These are phyloP conservation scores for Colletotrichum sp. DNA, from an alignment of 2,329 filamentous ascomycete genomes.

Conservation along the genomic window DNA sequence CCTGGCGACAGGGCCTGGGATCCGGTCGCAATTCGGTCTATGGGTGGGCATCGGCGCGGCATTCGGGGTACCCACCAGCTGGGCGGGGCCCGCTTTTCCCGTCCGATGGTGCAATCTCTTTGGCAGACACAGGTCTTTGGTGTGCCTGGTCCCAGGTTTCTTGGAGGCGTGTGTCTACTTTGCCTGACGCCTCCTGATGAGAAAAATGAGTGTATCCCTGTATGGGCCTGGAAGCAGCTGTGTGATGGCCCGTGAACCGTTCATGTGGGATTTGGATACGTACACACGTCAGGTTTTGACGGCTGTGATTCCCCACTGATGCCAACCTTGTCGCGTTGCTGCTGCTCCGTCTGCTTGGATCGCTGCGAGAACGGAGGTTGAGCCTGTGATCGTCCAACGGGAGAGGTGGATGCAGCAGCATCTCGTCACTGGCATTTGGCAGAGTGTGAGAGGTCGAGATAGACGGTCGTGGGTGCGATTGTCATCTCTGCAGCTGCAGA, in stretches of 20 bases:
- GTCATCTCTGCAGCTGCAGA: background rate
- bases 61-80: conserved; percentile 11
- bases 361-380: background rate
- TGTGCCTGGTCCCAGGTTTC: background rate
- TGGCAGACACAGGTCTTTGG: background rate
- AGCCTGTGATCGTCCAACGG: background rate
- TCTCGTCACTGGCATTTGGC: background rate
- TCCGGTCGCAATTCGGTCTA: conserved; percentile 15
- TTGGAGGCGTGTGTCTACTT: background rate
- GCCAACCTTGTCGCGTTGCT: background rate
- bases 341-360: background rate
- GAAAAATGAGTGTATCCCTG: background rate
- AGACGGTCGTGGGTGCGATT: background rate
- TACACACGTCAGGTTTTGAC: background rate
- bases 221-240: background rate
- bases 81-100: conserved; percentile 2
- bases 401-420: background rate
- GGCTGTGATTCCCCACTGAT: background rate
- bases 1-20: background rate
- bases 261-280: background rate
- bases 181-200: background rate
- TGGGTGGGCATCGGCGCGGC: conserved; percentile 7
- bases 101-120: conserved; percentile 10
- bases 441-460: background rate
- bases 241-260: background rate